Base-by-base conservation (phyloP, 2,329 filamentous ascomycete genomes). In the Fusarium tjaetaba region DNA sequence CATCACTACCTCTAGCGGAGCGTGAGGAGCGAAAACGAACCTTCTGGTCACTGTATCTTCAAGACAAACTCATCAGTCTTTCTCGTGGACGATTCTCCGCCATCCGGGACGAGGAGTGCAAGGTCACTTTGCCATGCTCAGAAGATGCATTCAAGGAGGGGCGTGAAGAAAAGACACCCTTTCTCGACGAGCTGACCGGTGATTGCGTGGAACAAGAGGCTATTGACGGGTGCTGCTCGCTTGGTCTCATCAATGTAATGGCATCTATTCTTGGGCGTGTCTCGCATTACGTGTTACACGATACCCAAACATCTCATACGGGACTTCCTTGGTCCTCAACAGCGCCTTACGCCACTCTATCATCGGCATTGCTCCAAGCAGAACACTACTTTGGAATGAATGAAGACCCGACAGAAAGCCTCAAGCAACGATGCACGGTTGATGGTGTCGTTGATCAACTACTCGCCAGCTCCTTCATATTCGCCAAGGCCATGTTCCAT, bases 401-500 rank as follows among this genome's bases (percentile, higher is more conserved):
- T 5, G 65, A 68, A 15, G 65, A 68, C 9, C 59, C 38, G 0
- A 16, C 15, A 4, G 64, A 63, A 26, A 68, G 39, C 1, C 48
- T 68, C 1, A 62, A 55, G 10, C 49, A 63, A 24, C 26, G 48
- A 4, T 68, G 64, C 7, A 53, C 57, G 0, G 14, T 68, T 2
- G 38, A 68, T 5, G 65, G 56, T 7, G 18, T 11, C 5, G 42
- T 68, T 4, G 65, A 68, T 22, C 56, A 68, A 13, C 48, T 38
- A 3, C 56, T 63, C 2, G 65, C 65, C 1, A 42, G 65, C 5
- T 68, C 65, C 4, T 68, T 68, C 22, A 68, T 68, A 5, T 68
- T 63, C 10, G 65, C 65, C 14, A 68, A 68, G 26, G 65, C 65
- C 16, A 68, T 68, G 41, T 68, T 68, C 4, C 65, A 68, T 3